Percentiles rank a stretch among this genome's conserved stretches.
Evolutionary conservation across 805 yeast genomes (phyloP).

Genomic region (Cyberlindnera maclurae): DNA sequence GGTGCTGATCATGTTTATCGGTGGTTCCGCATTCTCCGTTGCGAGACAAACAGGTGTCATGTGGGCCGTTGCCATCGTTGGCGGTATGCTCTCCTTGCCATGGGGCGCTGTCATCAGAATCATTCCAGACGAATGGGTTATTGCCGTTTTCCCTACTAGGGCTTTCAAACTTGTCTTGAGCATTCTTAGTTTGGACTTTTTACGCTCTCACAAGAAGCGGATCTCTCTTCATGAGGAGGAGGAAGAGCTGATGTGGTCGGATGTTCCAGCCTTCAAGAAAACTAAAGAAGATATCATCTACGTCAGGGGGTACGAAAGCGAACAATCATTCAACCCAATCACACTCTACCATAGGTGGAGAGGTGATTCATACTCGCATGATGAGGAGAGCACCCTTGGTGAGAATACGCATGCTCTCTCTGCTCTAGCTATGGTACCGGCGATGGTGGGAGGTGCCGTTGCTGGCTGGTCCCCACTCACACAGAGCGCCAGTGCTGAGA

Average conservation of each 20-base stretch:
- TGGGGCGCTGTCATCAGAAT: slow-evolving; percentile 70
- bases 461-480: slow-evolving; percentile 40
- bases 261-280: slow-evolving; percentile 27
- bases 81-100: slow-evolving; percentile 80
- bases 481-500: not conserved
- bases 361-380: slow-evolving; percentile 5
- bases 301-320: slow-evolving; percentile 18
- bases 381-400: slow-evolving; percentile 9
- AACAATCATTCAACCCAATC: slow-evolving; percentile 19
- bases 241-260: slow-evolving; percentile 19
- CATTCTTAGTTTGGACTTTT: slow-evolving; percentile 15
- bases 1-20: slow-evolving; percentile 87
- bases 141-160: slow-evolving; percentile 55
- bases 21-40: slow-evolving; percentile 91
- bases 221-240: slow-evolving; percentile 6
- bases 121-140: slow-evolving; percentile 75
- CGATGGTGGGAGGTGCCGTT: slow-evolving; percentile 50
- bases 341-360: slow-evolving; percentile 24
- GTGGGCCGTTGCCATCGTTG: slow-evolving; percentile 85
- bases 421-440: slow-evolving; percentile 45
- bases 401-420: slow-evolving; percentile 26
- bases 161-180: slow-evolving; percentile 16
- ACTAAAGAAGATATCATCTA: slow-evolving; percentile 25
- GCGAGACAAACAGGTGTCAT: slow-evolving; percentile 70
- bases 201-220: slow-evolving; percentile 8